A percentile compares a stretch with the other conserved stretches of the same genome.
phyloP scores from a whole-genome alignment of 164 flowering plant species.

The Vitis riparia region DNA sequence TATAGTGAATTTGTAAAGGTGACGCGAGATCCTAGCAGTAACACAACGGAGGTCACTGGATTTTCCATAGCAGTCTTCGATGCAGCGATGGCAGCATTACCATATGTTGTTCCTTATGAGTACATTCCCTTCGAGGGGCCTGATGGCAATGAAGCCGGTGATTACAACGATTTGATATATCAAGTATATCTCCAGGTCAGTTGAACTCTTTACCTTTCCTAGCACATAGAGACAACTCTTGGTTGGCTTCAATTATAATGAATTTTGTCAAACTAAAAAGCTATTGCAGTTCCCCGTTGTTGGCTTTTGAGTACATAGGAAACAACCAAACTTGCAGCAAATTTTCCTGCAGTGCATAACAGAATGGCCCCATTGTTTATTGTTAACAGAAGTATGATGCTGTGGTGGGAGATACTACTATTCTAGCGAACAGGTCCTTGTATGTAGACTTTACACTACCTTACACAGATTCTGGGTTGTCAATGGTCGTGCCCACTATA shows the following conservation, averaged over 20 bases:
- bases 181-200: conserved; percentile 1
- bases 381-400: conserved; percentile 21
- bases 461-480: conserved; percentile 24
- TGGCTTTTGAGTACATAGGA: too few species aligned
- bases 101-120: conserved; percentile 6
- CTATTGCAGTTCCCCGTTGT: too few species aligned
- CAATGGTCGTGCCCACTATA: conserved; percentile 15
- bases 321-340: too few species aligned
- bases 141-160: not conserved
- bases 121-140: conserved; percentile 2
- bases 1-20: conserved; percentile 32
- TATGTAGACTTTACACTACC: conserved; percentile 32
- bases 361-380: not conserved
- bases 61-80: conserved; percentile 37
- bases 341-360: not conserved
- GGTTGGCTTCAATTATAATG: too few species aligned
- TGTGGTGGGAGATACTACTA: conserved; percentile 29
- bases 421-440: conserved; percentile 19
- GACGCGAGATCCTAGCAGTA: not conserved
- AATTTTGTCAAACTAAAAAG: too few species aligned
- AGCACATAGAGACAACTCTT: too few species aligned
- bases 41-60: conserved; percentile 17
- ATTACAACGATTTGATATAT: conserved; percentile 9
- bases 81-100: conserved; percentile 13
- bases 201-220: too few species aligned